Base-by-base conservation (phyloP, 129 eudicot species). In the Tagetes patula region DNA sequence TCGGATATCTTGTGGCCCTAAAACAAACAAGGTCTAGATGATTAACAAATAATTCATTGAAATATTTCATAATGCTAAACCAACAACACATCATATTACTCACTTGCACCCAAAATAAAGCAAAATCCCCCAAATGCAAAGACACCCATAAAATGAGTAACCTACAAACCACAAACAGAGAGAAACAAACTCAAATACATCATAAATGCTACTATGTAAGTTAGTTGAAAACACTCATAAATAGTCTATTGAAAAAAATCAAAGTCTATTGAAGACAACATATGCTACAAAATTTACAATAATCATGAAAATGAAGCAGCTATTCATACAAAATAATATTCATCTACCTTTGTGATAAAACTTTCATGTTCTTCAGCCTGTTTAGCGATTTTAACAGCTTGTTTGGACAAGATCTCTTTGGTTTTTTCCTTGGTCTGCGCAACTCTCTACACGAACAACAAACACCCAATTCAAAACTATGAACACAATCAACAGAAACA, bases 41-140 rank as follows among this genome's bases (percentile, higher is more conserved):
- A 59, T 73, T 7, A 61, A 37, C 48, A 50, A 49, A 30, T 37
- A 55, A 36, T 0, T 47, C 4, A 34, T 27, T 52, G 45, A 6
- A 36, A 40, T 36, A 34, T 20, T n/a, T 62, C 38, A 2, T 0
- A 41, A 54, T 5, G 71, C 2, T 74, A 48, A 76, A 66, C 48
- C 6, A 48, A 74, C 6, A 14, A 37, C 47, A 66, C 20, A 47
- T 45, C 3, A 38, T 39, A n/a, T 59, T 71, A 90, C 99, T 88
- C 73, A 95, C 99, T 90, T 88, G 99, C 97, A 69, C 99, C 99
- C 85, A 95, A 81, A 32, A 95, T 78, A 81, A 90, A 95, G 95
- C 99, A 95, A 83, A 95, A 95, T 60, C 88, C 90, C 47, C 99
- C 99, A 78, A 95, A 95, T 11, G 93, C 91, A 77, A 95, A 79